Percentiles rank a stretch among this genome's conserved stretches.
Evolutionary conservation across 768 basidiomycete genomes (phyloP).

Genomic region (Boletus eberwhitei): DNA sequence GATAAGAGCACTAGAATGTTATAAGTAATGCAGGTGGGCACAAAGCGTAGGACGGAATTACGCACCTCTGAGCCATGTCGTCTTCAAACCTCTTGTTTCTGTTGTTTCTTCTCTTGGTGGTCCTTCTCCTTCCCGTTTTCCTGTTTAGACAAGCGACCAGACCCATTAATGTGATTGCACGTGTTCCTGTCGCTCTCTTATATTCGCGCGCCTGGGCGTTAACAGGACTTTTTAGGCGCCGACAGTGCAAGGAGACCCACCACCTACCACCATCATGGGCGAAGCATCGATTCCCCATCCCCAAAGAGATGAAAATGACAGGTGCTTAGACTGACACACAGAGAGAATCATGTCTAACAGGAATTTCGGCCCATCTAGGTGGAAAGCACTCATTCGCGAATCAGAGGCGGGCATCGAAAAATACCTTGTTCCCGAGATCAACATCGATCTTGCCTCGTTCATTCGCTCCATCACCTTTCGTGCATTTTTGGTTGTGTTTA

Average conservation of each 20-base stretch:
- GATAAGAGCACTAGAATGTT: not conserved
- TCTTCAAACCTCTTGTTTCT: slow-evolving; percentile 13
- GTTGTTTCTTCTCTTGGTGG: slow-evolving; percentile 11
- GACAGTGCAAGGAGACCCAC: not conserved
- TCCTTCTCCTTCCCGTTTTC: not conserved
- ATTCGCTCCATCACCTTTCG: slow-evolving; percentile 45
- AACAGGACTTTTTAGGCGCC: slow-evolving; percentile 8
- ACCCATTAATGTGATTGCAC: slow-evolving; percentile 7
- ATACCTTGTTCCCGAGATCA: slow-evolving; percentile 10
- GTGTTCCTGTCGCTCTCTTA: slow-evolving; percentile 6
- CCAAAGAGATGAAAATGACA: slow-evolving; percentile 7
- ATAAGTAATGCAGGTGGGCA: slow-evolving; percentile 7
- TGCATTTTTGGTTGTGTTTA: slow-evolving; percentile 40
- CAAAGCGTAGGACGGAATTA: not conserved
- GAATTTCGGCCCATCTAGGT: slow-evolving; percentile 5
- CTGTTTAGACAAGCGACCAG: not conserved
- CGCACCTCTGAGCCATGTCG: slow-evolving; percentile 10
- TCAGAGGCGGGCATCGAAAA: slow-evolving; percentile 8
- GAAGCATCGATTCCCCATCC: not conserved
- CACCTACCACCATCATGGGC: slow-evolving; percentile 9
- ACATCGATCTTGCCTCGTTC: slow-evolving; percentile 36
- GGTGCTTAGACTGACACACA: slow-evolving; percentile 9
- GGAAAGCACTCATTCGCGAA: slow-evolving; percentile 11
- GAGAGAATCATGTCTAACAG: slow-evolving; percentile 3
- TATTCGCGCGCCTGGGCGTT: slow-evolving; percentile 6